Percentiles rank a stretch among this genome's conserved stretches.
These are phyloP conservation scores for Sporisorium exsertum DNA, from an alignment of 1,284 basidiomycete genomes.

Conservation along the genomic window DNA sequence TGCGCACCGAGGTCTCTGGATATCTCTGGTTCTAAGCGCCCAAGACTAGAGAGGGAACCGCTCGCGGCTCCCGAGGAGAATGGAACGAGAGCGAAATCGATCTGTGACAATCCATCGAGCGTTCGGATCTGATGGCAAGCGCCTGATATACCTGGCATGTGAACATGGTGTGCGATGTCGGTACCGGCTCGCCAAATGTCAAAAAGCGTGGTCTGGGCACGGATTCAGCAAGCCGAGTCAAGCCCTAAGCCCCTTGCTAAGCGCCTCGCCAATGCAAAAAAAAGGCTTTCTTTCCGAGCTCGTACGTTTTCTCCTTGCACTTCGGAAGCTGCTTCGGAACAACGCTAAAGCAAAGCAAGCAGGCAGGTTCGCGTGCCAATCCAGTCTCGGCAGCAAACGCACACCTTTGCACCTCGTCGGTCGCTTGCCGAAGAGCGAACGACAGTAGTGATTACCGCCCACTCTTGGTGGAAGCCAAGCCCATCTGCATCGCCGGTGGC, in stretches of 20 bases:
- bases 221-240: background rate
- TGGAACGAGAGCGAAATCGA: background rate
- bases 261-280: background rate
- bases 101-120: background rate
- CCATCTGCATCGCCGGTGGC: background rate
- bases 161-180: background rate
- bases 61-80: background rate
- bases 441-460: background rate
- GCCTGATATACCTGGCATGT: background rate
- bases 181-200: background rate
- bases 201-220: background rate
- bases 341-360: background rate
- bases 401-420: background rate
- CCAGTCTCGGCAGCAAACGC: background rate
- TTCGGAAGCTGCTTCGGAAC: slow-evolving; percentile 20
- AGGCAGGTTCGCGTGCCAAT: background rate
- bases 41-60: background rate
- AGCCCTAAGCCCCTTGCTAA: background rate
- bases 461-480: background rate
- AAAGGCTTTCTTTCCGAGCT: background rate
- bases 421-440: background rate
- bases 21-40: background rate
- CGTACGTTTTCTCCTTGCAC: slow-evolving; percentile 18
- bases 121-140: background rate
- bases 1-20: background rate